Evolutionary conservation across 805 yeast genomes (phyloP).

Genomic region (Saccharomyces paradoxus): DNA sequence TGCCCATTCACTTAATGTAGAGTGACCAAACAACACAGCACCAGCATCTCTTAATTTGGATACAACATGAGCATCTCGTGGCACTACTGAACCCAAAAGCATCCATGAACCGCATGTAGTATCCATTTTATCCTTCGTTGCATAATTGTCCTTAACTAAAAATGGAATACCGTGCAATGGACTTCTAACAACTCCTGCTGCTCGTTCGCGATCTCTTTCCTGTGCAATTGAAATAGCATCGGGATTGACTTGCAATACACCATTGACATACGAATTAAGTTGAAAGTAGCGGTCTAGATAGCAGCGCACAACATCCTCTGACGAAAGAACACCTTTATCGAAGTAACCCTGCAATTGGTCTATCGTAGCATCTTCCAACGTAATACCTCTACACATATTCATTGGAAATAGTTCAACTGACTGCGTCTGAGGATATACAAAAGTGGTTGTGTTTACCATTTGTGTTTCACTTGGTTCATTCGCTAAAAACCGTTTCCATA

Average conservation of each 20-base stretch:
- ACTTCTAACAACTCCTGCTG: constrained; percentile 17
- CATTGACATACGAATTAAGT: constrained; percentile 18
- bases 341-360: constrained; percentile 25
- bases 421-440: constrained; percentile 8
- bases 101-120: constrained; percentile 23
- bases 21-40: constrained; percentile 25
- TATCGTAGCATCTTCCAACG: constrained; percentile 26
- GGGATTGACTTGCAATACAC: constrained; percentile 22
- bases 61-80: constrained; percentile 27
- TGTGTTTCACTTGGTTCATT: constrained; percentile 2
- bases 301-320: constrained; percentile 19
- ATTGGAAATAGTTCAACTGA: constrained; percentile 13
- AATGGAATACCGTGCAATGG: constrained; percentile 29
- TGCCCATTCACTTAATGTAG: constrained; percentile 28
- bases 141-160: constrained; percentile 25
- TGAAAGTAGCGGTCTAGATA: constrained; percentile 22
- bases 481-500: neutral
- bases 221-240: constrained; percentile 21
- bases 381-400: constrained; percentile 20
- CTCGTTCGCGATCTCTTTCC: constrained; percentile 20
- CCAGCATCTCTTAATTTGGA: constrained; percentile 23
- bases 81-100: constrained; percentile 24
- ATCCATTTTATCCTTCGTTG: constrained; percentile 24
- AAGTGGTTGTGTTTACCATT: constrained; percentile 7
- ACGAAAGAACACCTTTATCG: constrained; percentile 14